Base-by-base conservation (phyloP, 2,329 filamentous ascomycete species). In the Fusarium sp. region DNA sequence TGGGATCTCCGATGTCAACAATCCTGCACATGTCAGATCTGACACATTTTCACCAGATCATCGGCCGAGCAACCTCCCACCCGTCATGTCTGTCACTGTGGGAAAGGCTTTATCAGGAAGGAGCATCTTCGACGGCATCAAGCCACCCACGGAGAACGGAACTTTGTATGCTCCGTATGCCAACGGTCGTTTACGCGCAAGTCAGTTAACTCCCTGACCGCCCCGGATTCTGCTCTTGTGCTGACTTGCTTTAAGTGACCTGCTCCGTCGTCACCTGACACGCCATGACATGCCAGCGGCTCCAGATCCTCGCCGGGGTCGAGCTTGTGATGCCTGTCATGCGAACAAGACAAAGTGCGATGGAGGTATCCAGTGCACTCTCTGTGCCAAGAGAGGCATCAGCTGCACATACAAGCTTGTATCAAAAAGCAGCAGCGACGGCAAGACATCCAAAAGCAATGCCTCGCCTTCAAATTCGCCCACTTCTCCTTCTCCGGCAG, bases 271-370 rank as follows among this genome's bases (percentile, higher is more conserved):
- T n/a, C 83, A 85, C 65, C 69, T 82, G 16, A 73, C 77, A 10
- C 78, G 82, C 7, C 83, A 84, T 73, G 82, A 81, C 56, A 77
- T 74, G 42, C 76, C 79, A 2, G 69, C 78, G 2, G 70, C 74
- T 3, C 79, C 80, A 7, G 80, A 81, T 31, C 76, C 79, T 6
- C 80, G 84, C 54, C 81, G 80, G 27, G 82, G 82, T 31, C 79
- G 81, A 9, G 85, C 85, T 11, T 87, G 85, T 58, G 80, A 85
- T 70, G 79, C 82, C 8, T 87, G 85, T 31, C 85, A 85, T 57
- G 77, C 81, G n/a, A 85, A 83, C 68, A 87, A 86, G 76, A 85
- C 82, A 2, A 85, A 84, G 68, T 86, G 85, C 59, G 82, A 85
- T 66, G 85, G 85, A 2, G 82, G 83, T 14, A 65, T 75, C 2